Base-by-base conservation (phyloP, 306 rosid species). In the Vigna radiata region DNA sequence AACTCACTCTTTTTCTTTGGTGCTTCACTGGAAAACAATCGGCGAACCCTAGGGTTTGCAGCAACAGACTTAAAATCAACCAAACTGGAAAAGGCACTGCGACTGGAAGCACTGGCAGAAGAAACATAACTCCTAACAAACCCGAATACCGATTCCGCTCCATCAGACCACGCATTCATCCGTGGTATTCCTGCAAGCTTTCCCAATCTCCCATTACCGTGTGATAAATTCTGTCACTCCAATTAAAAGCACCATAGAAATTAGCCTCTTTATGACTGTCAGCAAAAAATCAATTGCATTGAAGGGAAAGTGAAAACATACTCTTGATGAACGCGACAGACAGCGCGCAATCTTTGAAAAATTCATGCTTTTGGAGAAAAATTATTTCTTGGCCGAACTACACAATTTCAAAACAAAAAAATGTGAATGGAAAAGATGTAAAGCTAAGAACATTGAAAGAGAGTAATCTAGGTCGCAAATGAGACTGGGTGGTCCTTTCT, bases 1-100 rank as follows among this genome's bases (percentile, higher is more conserved):
- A 73, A 89, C 99, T 86, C 75, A 95, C 99, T 90, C 86, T 90
- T 92, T 78, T 89, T 92, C 96, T 92, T 87, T 9, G 97, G 99
- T 59, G 88, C 54, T 87, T 90, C 96, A 79, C 90, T 88, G 17
- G 93, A 95, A 80, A 88, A 92, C 15, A 90, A 70, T 11, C 97
- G 90, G 49, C 63, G 71, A 33, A 87, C 56, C 75, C 77, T 87
- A 75, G 97, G 94, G 77, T 89, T 92, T 36, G 84, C 96, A 1
- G 79, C 81, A 82, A 88, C 37, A 73, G 77, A 61, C 50, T 83
- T 79, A 37, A 89, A 71, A 79, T 86, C 89, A 14, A 87, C 67
- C 77, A 86, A 82, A 81, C 83, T 84, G 64, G 86, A 79, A 81
- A 50, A 8, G 9, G 83, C 27, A 17, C 60, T 75, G 70, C 73